Percentiles rank a stretch among this genome's conserved stretches.
Evolutionary conservation across 768 basidiomycete species (phyloP).

Genomic region (Rhizopogon rudus): DNA sequence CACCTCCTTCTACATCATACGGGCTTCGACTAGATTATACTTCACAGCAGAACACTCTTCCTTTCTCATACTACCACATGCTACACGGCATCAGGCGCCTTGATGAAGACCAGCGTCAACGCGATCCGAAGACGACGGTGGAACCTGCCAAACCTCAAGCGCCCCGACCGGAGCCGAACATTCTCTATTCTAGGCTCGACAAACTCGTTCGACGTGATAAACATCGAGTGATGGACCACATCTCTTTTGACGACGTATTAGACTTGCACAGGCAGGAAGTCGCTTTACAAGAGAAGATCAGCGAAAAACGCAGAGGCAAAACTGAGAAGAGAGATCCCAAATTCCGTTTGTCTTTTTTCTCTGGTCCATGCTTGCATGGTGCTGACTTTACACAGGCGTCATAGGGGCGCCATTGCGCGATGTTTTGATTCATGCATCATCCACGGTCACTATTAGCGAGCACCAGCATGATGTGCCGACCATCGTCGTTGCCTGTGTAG

Average conservation of each 20-base stretch:
- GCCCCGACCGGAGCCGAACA: constrained; percentile 15
- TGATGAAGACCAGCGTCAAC: constrained; percentile 1
- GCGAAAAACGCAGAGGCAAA: constrained; percentile 12
- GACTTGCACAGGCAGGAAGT: constrained; percentile 12
- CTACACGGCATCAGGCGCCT: not conserved
- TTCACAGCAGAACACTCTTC: not conserved
- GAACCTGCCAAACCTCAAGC: constrained; percentile 6
- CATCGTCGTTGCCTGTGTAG: constrained; percentile 37
- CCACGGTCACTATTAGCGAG: constrained; percentile 29
- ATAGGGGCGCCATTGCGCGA: constrained; percentile 33
- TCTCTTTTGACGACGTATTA: constrained; percentile 15
- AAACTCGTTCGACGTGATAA: constrained; percentile 15
- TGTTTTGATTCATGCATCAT: constrained; percentile 27
- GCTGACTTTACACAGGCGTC: constrained; percentile 21
- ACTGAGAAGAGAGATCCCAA: constrained; percentile 16
- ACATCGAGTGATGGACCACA: constrained; percentile 23
- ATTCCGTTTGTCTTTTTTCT: constrained; percentile 18
- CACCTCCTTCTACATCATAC: constrained; percentile 4
- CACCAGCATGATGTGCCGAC: constrained; percentile 33
- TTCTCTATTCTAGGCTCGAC: constrained; percentile 23
- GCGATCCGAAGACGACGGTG: not conserved
- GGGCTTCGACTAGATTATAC: constrained; percentile 3
- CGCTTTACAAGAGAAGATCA: constrained; percentile 20
- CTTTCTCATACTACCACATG: not conserved
- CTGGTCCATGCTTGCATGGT: not conserved